Evolutionary conservation across 441 rosid species (phyloP), one percentile per base, ranked within the genome.

Genomic region (Populus tomentosa): DNA sequence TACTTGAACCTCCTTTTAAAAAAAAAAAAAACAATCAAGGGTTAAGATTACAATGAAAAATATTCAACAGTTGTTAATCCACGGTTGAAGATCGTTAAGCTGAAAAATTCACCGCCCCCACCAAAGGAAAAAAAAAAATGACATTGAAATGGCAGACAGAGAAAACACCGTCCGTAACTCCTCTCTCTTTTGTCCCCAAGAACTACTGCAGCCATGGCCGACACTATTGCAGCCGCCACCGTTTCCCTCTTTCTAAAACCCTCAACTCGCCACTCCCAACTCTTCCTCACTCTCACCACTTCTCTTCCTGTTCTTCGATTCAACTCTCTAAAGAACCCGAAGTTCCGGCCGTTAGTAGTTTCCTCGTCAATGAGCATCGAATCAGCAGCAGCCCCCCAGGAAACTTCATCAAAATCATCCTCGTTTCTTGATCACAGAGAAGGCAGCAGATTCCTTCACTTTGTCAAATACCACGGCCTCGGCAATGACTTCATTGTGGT

Each of bases 401-500:
- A 81, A 81, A 69, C 80, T 24, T 74, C 89, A 21, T 61, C 65
- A 9, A 21, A 61, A 21, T 4, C 85, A 3, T 4, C 85, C 10
- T 80, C 90, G 46, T 92, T 93, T 71, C 90, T 90, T 8, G 91
- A 88, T 35, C 82, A 86, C 10, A 87, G 74, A 81, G 92, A 90
- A 78, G 79, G 79, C 23, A 90, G 91, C 23, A 61, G 65, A 21
- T 67, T 89, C 82, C 89, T 94, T 74, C 97, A 90, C 67, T 94
- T 94, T 74, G 91, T 89, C 72, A 96, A 96, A 86, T 94, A 92
- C 76, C 99, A 96, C 64, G 99, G 98, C 63, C 98, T 96, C 63
- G 99, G 98, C 72, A 96, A 96, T 75, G 98, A 96, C 86, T 96
- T 96, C 86, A 92, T 96, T 77, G 67, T 96, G 97, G 99, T 94